Percentiles rank a stretch among this genome's conserved stretches.
Conservation (phyloP, 1,284 basidiomycete genomes). For the Tilletia horrida region DNA sequence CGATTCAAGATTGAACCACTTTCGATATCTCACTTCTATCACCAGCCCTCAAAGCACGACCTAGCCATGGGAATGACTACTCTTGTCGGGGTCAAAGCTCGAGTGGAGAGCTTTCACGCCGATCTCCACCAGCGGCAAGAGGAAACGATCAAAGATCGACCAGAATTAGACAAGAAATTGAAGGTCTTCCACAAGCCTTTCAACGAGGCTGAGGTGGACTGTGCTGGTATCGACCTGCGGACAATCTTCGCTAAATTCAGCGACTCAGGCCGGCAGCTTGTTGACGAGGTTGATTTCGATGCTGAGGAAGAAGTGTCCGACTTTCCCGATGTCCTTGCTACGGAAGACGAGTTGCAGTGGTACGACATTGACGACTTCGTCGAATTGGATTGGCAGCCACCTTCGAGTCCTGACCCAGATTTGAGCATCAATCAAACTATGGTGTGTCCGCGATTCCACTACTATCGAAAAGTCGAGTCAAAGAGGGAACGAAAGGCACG, state of each 20-base stretch:
- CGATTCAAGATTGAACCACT: slow-evolving; percentile 73
- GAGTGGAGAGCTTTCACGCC: slow-evolving; percentile 75
- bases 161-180: slow-evolving; percentile 34
- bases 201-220: slow-evolving; percentile 82
- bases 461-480: slow-evolving; percentile 62
- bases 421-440: slow-evolving; percentile 71
- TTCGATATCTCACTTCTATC: slow-evolving; percentile 82
- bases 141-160: slow-evolving; percentile 61
- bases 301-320: slow-evolving; percentile 42
- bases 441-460: slow-evolving; percentile 77
- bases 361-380: slow-evolving; percentile 75
- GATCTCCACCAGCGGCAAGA: slow-evolving; percentile 92
- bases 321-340: slow-evolving; percentile 15
- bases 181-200: slow-evolving; percentile 71
- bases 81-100: slow-evolving; percentile 77
- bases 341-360: neutral
- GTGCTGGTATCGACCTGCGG: slow-evolving; percentile 74
- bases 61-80: slow-evolving; percentile 76
- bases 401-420: slow-evolving; percentile 57
- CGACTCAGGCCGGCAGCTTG: slow-evolving; percentile 52
- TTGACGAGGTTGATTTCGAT: slow-evolving; percentile 35
- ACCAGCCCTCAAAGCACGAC: slow-evolving; percentile 70
- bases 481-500: slow-evolving; percentile 55
- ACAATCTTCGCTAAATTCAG: slow-evolving; percentile 64
- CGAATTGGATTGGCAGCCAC: slow-evolving; percentile 70